These are phyloP conservation scores for Gossypium thurberi DNA, from an alignment of 345 rosid species.

Conservation along the genomic window DNA sequence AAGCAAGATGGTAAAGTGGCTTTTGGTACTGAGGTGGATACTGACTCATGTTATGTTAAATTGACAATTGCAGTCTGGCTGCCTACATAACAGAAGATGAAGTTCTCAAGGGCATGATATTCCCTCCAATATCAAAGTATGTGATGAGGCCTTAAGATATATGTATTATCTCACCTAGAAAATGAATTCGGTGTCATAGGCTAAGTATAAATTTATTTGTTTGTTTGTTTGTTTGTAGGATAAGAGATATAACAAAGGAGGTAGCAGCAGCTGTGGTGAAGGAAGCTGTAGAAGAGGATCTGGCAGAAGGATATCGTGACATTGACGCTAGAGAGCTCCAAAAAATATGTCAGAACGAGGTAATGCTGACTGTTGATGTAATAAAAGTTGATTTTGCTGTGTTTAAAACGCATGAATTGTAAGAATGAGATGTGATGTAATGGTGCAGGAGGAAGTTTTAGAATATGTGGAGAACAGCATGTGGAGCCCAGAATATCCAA, in stretches of 20 bases:
- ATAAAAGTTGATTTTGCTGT: background rate
- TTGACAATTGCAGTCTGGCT: slow-evolving; percentile 63
- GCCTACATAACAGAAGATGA: slow-evolving; percentile 90
- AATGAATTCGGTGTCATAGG: background rate
- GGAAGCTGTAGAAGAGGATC: slow-evolving; percentile 79
- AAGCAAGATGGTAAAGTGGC: background rate
- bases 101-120: slow-evolving; percentile 70
- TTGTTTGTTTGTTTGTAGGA: slow-evolving; percentile 45
- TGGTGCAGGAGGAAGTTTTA: slow-evolving; percentile 59
- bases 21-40: background rate
- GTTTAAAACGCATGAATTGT: background rate
- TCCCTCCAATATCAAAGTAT: slow-evolving; percentile 84
- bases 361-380: slow-evolving; percentile 10
- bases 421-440: background rate
- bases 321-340: slow-evolving; percentile 72
- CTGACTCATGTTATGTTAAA: slow-evolving; percentile 15
- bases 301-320: slow-evolving; percentile 77
- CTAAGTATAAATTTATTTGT: background rate
- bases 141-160: background rate
- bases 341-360: slow-evolving; percentile 41
- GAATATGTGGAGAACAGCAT: slow-evolving; percentile 67
- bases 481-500: slow-evolving; percentile 93
- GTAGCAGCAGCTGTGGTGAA: slow-evolving; percentile 83
- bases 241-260: slow-evolving; percentile 79
- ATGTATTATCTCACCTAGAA: background rate